phyloP scores from a whole-genome alignment of 345 rosid species.

The thale cress (Arabidopsis thaliana) region TAIR10.1 NC_003075.7:13777001-13777500 shows the following conservation, averaged over 20 bases:
- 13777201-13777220: slow-evolving; percentile 12
- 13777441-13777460: slow-evolving; percentile 32
- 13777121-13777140: slow-evolving; percentile 38
- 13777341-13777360: background rate
- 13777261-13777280: slow-evolving; percentile 43
- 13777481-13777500: background rate
- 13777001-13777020: slow-evolving; percentile 20
- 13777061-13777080: slow-evolving; percentile 26
- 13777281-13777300: slow-evolving; percentile 38
- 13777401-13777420: slow-evolving; percentile 35
- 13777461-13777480: background rate
- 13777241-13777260: slow-evolving; percentile 32
- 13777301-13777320: background rate
- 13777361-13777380: slow-evolving; percentile 35
- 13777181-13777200: slow-evolving; percentile 37
- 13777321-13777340: background rate
- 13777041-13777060: slow-evolving; percentile 31
- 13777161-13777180: background rate
- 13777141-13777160: slow-evolving; percentile 19
- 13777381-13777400: slow-evolving; percentile 43
- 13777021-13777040: slow-evolving; percentile 26
- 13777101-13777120: slow-evolving; percentile 34
- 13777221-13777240: slow-evolving; percentile 37
- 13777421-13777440: slow-evolving; percentile 21
- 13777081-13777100: slow-evolving; percentile 23